Percentiles rank a stretch among this genome's conserved stretches.
phyloP scores from a whole-genome alignment of 2,329 filamentous ascomycete genomes.

The Botrytis byssoidea region DNA sequence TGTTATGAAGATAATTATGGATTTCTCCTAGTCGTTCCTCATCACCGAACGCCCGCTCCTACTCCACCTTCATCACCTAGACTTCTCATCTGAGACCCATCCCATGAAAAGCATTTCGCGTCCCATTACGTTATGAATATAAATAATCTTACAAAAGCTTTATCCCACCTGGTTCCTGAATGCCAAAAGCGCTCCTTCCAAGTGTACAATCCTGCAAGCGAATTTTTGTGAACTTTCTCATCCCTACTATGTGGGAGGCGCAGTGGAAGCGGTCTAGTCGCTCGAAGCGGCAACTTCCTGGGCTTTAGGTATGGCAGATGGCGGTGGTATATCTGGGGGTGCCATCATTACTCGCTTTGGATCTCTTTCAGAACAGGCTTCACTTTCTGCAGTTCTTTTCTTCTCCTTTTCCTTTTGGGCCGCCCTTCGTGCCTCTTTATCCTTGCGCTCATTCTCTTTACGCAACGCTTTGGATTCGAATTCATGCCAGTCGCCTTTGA shows the following conservation, averaged over 20 bases:
- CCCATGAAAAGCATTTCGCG: slow-evolving; percentile 9
- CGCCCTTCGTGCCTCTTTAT: slow-evolving; percentile 42
- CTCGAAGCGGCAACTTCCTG: not conserved
- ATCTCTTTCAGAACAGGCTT: slow-evolving; percentile 29
- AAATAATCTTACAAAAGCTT: slow-evolving; percentile 19
- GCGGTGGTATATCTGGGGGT: slow-evolving; percentile 24
- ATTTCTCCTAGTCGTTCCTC: slow-evolving; percentile 1
- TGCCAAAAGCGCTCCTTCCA: slow-evolving; percentile 5
- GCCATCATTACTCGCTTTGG: slow-evolving; percentile 34
- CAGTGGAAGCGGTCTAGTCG: not conserved
- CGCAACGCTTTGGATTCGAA: slow-evolving; percentile 94
- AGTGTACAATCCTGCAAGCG: slow-evolving; percentile 11
- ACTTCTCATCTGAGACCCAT: slow-evolving; percentile 7
- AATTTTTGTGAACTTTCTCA: not conserved
- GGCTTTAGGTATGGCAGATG: slow-evolving; percentile 4
- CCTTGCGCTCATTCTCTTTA: slow-evolving; percentile 77
- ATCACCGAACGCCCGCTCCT: slow-evolving; percentile 7
- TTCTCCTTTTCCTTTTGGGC: slow-evolving; percentile 38
- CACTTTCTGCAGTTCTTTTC: slow-evolving; percentile 33
- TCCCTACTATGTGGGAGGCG: not conserved
- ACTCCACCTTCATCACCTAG: not conserved
- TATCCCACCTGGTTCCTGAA: not conserved
- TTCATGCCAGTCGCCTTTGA: slow-evolving; percentile 97
- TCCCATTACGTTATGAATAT: slow-evolving; percentile 8
- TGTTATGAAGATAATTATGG: not conserved